Base-by-base conservation (phyloP, 129 eudicot species). In the Gnaphalium uliginosum region DNA sequence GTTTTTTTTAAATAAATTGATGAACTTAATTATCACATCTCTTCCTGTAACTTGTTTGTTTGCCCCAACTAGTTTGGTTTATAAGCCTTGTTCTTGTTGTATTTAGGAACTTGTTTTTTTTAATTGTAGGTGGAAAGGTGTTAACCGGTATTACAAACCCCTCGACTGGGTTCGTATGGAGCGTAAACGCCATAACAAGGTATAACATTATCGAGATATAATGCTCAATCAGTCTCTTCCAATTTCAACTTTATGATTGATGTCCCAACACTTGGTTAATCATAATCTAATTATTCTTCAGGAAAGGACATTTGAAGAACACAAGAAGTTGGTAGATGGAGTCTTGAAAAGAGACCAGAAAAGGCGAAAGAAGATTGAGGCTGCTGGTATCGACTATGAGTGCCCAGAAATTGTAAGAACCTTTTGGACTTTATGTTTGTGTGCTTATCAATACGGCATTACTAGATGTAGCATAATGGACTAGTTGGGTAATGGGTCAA, bases 341-440 rank as follows among this genome's bases (percentile, higher is more conserved):
- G 80, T 89, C 23, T 11, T 92, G 87, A 87, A 88, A 81, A 69
- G 89, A 61, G 96, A 88, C 46, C 79, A 79, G 79, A 88, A 81
- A 73, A 87, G 96, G 81, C 83, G 86, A 23, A 90, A 67, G 84
- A 91, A 81, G 84, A 86, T 88, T 1, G 92, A 90, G 81, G 96
- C 89, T 65, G 96, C 98, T 83, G 98, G 96, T 37, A 88, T 93
- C 21, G 96, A 93, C 61, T 93, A 88, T 46, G 79, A 86, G 79
- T 86, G 89, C 81, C 98, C 95, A 7, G 87, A 84, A 79, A 73
- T 92, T 51, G 96, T 92, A 87, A 89, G 97, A 79, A 53, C 68
- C 17, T 75, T 5, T 32, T 13, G 0, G 1, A 18, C 18, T 21
- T 33, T 72, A 2, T 7, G 1, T 19, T 79, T 26, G 14, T 50